Evolutionary conservation across 73 alveolate species (phyloP).

Genomic region (Blepharisma japonicum): DNA sequence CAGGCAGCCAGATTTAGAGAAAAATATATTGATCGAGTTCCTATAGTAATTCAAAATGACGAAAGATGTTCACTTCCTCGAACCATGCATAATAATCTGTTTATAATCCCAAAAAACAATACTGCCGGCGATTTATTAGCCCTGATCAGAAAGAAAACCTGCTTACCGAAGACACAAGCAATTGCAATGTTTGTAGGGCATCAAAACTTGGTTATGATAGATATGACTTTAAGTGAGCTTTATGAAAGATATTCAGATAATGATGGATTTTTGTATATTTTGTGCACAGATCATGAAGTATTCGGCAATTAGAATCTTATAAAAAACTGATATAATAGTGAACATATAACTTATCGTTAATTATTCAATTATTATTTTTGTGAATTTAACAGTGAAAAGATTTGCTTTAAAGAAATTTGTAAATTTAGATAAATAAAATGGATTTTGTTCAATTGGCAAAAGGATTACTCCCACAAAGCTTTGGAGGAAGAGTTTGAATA

Average conservation of each 20-base stretch:
- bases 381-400: too few relatives aligned
- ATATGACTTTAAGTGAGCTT: background rate
- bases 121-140: slow-evolving; percentile 11
- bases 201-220: background rate
- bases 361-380: too few relatives aligned
- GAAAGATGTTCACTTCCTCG: background rate
- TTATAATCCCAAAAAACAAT: background rate
- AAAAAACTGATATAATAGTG: too few relatives aligned
- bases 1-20: background rate
- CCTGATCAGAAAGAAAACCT: slow-evolving; percentile 18
- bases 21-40: background rate
- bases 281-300: slow-evolving; percentile 19
- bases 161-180: slow-evolving; percentile 17
- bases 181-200: background rate
- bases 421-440: too few relatives aligned
- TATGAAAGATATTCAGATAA: background rate
- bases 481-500: too few relatives aligned
- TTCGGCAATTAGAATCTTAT: background rate
- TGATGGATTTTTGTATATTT: slow-evolving; percentile 28
- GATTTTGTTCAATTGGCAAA: too few relatives aligned
- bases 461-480: too few relatives aligned
- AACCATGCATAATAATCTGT: slow-evolving; percentile 2
- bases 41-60: background rate
- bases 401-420: too few relatives aligned
- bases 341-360: too few relatives aligned